Evolutionary conservation across 1,284 basidiomycete species (phyloP).

Genomic region (Moesziomyces globuligerus): DNA sequence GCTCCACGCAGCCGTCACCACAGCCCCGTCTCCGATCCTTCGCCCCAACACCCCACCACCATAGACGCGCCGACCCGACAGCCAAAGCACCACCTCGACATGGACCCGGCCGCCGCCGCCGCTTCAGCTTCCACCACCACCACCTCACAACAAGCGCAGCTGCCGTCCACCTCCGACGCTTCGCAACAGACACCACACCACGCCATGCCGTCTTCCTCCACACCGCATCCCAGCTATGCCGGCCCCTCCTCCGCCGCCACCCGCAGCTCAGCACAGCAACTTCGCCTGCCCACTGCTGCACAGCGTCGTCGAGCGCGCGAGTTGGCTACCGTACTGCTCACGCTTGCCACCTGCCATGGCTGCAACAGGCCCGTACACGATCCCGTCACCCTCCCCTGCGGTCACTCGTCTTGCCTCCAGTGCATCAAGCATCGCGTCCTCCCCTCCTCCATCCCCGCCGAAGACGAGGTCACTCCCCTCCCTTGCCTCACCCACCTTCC

Average conservation of each 20-base stretch:
- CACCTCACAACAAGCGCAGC: background rate
- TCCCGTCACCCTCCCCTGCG: constrained; percentile 58
- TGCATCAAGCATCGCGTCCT: constrained; percentile 44
- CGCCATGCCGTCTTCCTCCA: too few relatives aligned
- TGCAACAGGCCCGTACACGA: constrained; percentile 48
- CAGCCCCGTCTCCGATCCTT: constrained; percentile 4
- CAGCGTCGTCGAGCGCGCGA: constrained; percentile 45
- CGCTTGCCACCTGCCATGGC: constrained; percentile 39
- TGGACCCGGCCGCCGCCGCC: constrained; percentile 5
- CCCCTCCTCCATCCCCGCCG: constrained; percentile 23
- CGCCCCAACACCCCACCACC: constrained; percentile 3
- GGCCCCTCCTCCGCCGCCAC: background rate
- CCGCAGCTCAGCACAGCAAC: constrained; percentile 2
- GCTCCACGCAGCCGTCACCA: constrained; percentile 10
- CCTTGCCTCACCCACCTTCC: constrained; percentile 49
- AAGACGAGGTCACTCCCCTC: constrained; percentile 22
- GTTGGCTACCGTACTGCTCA: constrained; percentile 41
- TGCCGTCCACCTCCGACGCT: too few relatives aligned
- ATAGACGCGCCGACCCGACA: too few relatives aligned
- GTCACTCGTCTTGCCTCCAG: constrained; percentile 56
- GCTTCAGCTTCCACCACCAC: constrained; percentile 2
- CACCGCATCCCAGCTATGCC: too few relatives aligned
- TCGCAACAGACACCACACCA: background rate
- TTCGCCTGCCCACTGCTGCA: constrained; percentile 29
- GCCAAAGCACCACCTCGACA: constrained; percentile 5